Evolutionary conservation across 106 monocot genomes (phyloP).

Genomic region (Hemerocallis citrina): DNA sequence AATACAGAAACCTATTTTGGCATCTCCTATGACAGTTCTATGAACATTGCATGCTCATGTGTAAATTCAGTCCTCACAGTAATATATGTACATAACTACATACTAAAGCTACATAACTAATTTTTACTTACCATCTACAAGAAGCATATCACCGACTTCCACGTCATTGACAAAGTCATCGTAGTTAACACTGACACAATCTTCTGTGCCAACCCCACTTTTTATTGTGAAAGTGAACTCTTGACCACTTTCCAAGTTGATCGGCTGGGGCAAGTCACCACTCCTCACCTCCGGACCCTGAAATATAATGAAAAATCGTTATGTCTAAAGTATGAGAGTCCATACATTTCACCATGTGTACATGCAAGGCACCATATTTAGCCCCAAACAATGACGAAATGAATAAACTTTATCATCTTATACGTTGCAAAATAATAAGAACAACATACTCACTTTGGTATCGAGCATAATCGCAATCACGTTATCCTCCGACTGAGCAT

Average conservation of each 20-base stretch:
- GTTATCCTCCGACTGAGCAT: constrained; percentile 77
- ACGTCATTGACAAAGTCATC: constrained; percentile 98
- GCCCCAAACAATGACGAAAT: background rate
- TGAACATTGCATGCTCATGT: too few relatives aligned
- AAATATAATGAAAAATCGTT: constrained; percentile 5
- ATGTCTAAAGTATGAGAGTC: too few relatives aligned
- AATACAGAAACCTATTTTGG: too few relatives aligned
- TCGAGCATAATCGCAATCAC: constrained; percentile 97
- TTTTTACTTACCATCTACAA: constrained; percentile 95
- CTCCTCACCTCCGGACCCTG: constrained; percentile 99
- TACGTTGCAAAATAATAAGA: background rate
- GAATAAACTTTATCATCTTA: background rate
- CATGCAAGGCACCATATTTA: background rate
- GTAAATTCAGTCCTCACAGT: too few relatives aligned
- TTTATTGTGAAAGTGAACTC: constrained; percentile 93
- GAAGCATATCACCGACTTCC: constrained; percentile 91
- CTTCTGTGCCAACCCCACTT: constrained; percentile 86
- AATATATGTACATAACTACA: too few relatives aligned
- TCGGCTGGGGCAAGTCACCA: constrained; percentile 93
- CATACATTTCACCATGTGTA: background rate
- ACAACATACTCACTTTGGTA: constrained; percentile 53
- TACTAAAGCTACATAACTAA: too few relatives aligned
- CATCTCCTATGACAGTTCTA: too few relatives aligned
- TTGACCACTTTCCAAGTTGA: constrained; percentile 49
- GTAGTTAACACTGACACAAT: constrained; percentile 96